A percentile compares a stretch with the other conserved stretches of the same genome.
phyloP scores from a whole-genome alignment of 306 rosid genomes.

The Quercus bicolor region DNA sequence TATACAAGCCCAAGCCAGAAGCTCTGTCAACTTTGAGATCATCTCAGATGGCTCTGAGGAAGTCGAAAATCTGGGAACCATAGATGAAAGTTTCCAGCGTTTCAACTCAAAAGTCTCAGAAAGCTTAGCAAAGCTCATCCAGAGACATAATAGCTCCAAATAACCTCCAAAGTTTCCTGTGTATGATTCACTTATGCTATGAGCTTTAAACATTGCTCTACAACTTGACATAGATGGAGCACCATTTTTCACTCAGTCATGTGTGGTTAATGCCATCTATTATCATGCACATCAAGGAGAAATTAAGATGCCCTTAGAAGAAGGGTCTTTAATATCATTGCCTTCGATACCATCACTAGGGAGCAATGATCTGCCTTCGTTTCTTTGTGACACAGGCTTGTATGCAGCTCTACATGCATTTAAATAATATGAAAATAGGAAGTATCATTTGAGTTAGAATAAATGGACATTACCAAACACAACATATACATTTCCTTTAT shows the following conservation, averaged over 20 bases:
- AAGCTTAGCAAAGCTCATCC: background rate
- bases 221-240: conserved; percentile 18
- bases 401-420: background rate
- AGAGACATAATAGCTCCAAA: background rate
- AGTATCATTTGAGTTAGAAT: no score
- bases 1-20: background rate
- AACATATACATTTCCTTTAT: no score
- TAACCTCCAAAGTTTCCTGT: conserved; percentile 5
- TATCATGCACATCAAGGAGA: conserved; percentile 5
- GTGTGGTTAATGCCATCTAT: conserved; percentile 3
- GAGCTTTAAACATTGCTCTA: conserved; percentile 25
- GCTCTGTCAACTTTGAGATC: background rate
- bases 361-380: conserved; percentile 1
- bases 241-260: conserved; percentile 26
- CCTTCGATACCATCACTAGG: conserved; percentile 16
- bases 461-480: no score
- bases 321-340: background rate
- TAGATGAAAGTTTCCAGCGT: background rate
- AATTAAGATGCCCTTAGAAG: conserved; percentile 1
- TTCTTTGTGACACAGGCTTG: background rate
- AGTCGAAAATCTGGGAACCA: background rate
- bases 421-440: background rate
- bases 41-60: conserved; percentile 20
- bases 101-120: background rate
- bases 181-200: conserved; percentile 26